Evolutionary conservation across 1,139 yeast genomes (phyloP), one percentile per base, ranked within the genome.

Genomic region (Candida labiduridarum): DNA sequence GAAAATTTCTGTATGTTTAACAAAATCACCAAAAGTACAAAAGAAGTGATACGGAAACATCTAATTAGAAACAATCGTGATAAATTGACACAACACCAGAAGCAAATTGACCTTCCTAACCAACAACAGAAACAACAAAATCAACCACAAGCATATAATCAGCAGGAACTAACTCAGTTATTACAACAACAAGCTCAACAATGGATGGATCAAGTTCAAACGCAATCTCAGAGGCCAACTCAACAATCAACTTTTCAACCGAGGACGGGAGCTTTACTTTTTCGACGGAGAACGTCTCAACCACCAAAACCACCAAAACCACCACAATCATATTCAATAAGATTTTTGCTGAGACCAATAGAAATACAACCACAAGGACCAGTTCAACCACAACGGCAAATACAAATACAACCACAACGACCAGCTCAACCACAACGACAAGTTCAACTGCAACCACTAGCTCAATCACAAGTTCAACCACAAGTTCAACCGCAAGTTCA

Each of bases 1-100:
- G 75, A 74, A 12, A 72, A 65, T 48, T 76, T 76, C 52, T 76
- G 81, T 58, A 50, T 65, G 11, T 73, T 72, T 55, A 70, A 74
- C 56, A 68, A 65, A 41, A 65, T 76, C 3, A 69, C 76, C 4
- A 51, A 56, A 4, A 73, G 74, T 0, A 64, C 71, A 9, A 61
- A 58, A 49, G 58, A 56, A 15, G 55, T 67, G 4, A 59, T 74
- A 5, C 60, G 64, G 40, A 68, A 67, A 47, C 71, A 67, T 29
- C 62, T 68, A 55, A 60, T 66, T 14, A 53, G 58, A 44, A 64
- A 64, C 47, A 66, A 67, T 45, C 57, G 55, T 27, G 66, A 64
- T 36, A 64, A 64, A 42, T 54, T 63, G 50, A 30, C 54, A 9
- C 46, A 68, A 67, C 52, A 62, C 41, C 51, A 60, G 36, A 56